These are phyloP conservation scores for Termitomyces sp. DNA, from an alignment of 768 basidiomycete species.

Conservation along the genomic window DNA sequence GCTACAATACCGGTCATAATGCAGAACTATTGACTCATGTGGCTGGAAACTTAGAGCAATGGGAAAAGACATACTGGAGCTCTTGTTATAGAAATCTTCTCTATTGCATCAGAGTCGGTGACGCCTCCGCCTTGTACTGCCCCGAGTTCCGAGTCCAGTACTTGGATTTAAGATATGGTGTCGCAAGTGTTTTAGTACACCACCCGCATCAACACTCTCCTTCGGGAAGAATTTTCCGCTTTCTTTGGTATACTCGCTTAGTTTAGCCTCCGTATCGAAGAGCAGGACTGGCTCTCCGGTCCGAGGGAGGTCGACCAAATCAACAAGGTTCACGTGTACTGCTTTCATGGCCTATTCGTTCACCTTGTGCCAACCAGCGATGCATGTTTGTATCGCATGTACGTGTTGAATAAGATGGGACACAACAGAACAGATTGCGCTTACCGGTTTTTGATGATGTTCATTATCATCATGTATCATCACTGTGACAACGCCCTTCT, in stretches of 20 bases:
- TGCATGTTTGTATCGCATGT: no score
- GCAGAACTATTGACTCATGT: not conserved
- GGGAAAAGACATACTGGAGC: not conserved
- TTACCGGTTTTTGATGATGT: no score
- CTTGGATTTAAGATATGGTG: slow-evolving; percentile 20
- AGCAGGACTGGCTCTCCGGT: slow-evolving; percentile 5
- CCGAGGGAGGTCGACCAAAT: slow-evolving; percentile 22
- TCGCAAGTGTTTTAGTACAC: slow-evolving; percentile 24
- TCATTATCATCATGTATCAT: no score
- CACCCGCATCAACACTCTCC: slow-evolving; percentile 22
- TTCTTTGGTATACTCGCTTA: slow-evolving; percentile 25
- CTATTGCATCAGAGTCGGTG: not conserved
- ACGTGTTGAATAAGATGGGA: no score
- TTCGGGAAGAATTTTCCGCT: slow-evolving; percentile 25
- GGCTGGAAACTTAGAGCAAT: not conserved
- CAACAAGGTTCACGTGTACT: slow-evolving; percentile 34
- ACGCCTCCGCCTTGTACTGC: not conserved
- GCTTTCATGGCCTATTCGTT: slow-evolving; percentile 18
- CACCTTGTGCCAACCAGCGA: no score
- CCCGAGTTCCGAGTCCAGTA: not conserved
- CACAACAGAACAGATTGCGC: no score
- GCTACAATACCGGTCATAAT: not conserved
- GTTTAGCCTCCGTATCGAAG: slow-evolving; percentile 19
- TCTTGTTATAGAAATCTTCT: not conserved
- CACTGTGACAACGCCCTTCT: no score